Conservation (phyloP, 148 eudicot species). For the Vaccinium myrtillus region DNA sequence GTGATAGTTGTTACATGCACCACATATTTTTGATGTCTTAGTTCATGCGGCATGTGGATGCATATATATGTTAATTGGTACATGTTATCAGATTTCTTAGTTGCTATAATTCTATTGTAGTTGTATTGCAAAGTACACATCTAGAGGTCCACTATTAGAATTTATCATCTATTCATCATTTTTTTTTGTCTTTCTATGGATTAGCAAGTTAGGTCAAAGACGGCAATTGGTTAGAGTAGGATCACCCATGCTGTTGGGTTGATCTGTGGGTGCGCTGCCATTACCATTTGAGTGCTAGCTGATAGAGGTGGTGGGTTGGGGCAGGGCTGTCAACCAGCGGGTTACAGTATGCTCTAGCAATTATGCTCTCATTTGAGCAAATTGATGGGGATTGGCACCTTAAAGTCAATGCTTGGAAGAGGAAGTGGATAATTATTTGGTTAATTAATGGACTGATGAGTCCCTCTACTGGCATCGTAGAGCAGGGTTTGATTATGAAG, state of each 20-base stretch:
- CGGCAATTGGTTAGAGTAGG: background rate
- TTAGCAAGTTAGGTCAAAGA: background rate
- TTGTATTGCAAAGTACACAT: background rate
- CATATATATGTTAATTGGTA: background rate
- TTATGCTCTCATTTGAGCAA: background rate
- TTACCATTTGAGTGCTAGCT: background rate
- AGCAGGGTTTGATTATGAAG: background rate
- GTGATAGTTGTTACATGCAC: background rate
- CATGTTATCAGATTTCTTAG: background rate
- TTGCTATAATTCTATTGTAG: background rate
- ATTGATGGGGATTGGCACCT: constrained; percentile 2
- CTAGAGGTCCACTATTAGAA: background rate
- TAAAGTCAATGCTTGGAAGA: background rate
- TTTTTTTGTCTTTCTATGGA: background rate
- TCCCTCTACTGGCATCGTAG: background rate
- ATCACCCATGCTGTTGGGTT: background rate
- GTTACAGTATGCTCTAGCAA: background rate
- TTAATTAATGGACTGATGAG: background rate
- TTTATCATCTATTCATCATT: background rate
- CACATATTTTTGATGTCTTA: background rate
- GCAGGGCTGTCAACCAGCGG: background rate
- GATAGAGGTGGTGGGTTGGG: background rate
- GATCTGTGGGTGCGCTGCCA: background rate
- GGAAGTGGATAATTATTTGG: background rate
- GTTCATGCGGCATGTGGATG: background rate